Evolutionary conservation across 306 rosid species (phyloP), one percentile per base, ranked within the genome.

Genomic region (Cicer pinnatifidum): DNA sequence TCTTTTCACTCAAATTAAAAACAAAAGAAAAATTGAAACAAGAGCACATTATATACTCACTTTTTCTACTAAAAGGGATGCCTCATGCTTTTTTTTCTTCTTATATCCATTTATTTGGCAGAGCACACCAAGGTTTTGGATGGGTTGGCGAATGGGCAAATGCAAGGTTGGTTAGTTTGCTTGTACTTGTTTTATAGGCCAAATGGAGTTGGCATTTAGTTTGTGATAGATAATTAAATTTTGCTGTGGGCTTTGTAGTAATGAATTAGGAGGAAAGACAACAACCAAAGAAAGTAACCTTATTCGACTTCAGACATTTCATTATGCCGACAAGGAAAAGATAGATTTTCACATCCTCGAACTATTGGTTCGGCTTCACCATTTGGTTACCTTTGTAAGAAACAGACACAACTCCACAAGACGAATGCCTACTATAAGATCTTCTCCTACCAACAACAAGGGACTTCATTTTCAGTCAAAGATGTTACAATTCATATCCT

Each of bases 141-240:
- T 88, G 99, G 92, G 86, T 95, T 73, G 99, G 97, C 7, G 97
- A 95, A 86, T 95, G 99, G 99, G 99, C 99, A 60, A 86, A 84
- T 11, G 75, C 87, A 73, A 76, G 97, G 99, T 91, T 35, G 37
- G 86, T 82, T 51, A 9, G 4, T 37, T 66, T 66, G 11, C 11
- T 45, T 33, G 19, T 59, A 0, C 8, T 63, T 50, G 19, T 35
- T 12, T 35, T 75, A 48, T 35, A 10, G 11, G 2, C 63, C 20
- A 28, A 28, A 11, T 77, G 3, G 6, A 69, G 3, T 33, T 65
- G 7, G 9, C 7, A 8, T 50, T 16, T 1, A 1, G 39, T 51
- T 38, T 59, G 20, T 15, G 44, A 2, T 53, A 15, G 39, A 2
- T 53, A 15, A 51, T 19, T n/a, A 58, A 28, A 3, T 76, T 45